These are phyloP conservation scores for Haematococcus sp. DNA, from an alignment of 139 green algal genomes.

Conservation along the genomic window DNA sequence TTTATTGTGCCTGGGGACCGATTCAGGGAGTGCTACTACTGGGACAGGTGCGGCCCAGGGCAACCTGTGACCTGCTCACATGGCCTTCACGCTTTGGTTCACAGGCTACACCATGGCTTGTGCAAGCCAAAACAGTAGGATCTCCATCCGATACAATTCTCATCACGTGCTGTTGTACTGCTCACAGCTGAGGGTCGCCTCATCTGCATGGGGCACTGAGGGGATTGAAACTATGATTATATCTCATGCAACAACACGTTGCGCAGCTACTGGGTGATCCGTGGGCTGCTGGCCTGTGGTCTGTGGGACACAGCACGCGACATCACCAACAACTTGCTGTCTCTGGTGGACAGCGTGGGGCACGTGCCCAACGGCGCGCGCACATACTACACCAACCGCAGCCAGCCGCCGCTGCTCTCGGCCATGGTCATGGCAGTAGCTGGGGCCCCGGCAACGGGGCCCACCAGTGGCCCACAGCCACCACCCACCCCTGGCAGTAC, in stretches of 20 bases:
- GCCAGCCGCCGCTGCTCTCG: constrained; percentile 86
- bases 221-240: not conserved
- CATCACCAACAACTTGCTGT: constrained; percentile 75
- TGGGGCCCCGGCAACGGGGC: not conserved
- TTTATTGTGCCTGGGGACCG: constrained; percentile 81
- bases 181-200: not conserved
- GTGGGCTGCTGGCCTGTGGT: constrained; percentile 75
- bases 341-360: constrained; percentile 61
- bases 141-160: not conserved
- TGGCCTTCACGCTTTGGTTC: not conserved
- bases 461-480: not conserved
- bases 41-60: constrained; percentile 76
- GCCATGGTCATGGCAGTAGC: constrained; percentile 46
- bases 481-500: not conserved
- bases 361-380: constrained; percentile 88
- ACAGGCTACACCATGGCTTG: not conserved
- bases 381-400: constrained; percentile 93
- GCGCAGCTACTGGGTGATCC: constrained; percentile 71
- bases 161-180: not conserved
- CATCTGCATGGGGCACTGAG: not conserved
- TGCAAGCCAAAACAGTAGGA: not conserved
- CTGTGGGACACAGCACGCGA: constrained; percentile 59
- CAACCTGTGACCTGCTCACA: constrained; percentile 58
- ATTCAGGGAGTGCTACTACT: constrained; percentile 89
- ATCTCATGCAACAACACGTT: not conserved